Evolutionary conservation across 2,329 filamentous ascomycete genomes (phyloP), one percentile per base, ranked within the genome.

Genomic region (Claviceps sp.): DNA sequence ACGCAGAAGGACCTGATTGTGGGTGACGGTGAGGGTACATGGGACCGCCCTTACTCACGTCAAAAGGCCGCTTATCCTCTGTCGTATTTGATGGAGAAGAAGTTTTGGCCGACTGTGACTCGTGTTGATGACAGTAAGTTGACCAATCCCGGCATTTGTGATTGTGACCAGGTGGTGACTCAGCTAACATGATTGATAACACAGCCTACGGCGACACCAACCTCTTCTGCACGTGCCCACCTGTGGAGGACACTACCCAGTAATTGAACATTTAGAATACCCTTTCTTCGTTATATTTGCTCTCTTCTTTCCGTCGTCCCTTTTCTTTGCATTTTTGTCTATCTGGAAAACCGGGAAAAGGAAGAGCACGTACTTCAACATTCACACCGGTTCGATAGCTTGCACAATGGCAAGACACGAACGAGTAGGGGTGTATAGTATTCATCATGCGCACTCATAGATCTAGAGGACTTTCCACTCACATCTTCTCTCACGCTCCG

Each of bases 31-130:
- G 67, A 67, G 18, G 68, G 68, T 54, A 69, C 87, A 60, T 97
- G 91, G 91, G 76, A 87, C 56, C 76, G 91, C n/a, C 75, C 81
- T 1, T 97, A 97, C 67, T 80, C 76, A 1, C 74, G 89, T 30
- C 85, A 93, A 71, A 78, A 83, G 69, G 91, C 91, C 0, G 91
- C 89, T 0, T 97, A 95, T 66, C 91, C 91, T 18, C 65, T 95
- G 56, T 74, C 82, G 0, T 95, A 81, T 70, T 70, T 97, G 56
- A 79, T 80, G 67, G 87, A 95, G 79, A 96, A 94, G 84, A 97
- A 97, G 75, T 96, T 96, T 72, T 97, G 91, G 91, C 90, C 91
- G 0, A 83, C 75, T 38, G 89, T 95, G 14, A 88, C 85, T 6
- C 78, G 91, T 65, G 75, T 96, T 20, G 87, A 97, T 65, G 91